phyloP scores from a whole-genome alignment of 352 stramenopile species.

The Pseudoperonospora humuli region DNA sequence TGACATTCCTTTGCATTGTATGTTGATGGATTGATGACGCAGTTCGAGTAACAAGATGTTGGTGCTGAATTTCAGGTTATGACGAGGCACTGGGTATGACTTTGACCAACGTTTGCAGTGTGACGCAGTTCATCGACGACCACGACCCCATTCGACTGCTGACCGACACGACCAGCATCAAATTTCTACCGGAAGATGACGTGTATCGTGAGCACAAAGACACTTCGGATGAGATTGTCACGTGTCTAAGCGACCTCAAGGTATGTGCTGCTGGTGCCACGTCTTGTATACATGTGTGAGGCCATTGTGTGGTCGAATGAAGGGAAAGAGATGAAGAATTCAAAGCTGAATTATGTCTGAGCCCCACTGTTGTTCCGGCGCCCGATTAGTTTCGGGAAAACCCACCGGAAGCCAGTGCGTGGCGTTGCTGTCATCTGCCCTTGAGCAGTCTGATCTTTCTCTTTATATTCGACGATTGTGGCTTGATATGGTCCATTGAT shows the following conservation, averaged over 20 bases:
- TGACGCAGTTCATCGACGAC: conserved; percentile 80
- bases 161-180: conserved; percentile 91
- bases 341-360: conserved; percentile 77
- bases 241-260: conserved; percentile 89
- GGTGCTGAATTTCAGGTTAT: conserved; percentile 63
- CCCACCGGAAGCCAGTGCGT: conserved; percentile 82
- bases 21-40: no score
- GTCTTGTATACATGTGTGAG: neutral
- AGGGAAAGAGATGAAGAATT: conserved; percentile 59
- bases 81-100: conserved; percentile 84
- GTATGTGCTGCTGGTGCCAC: conserved; percentile 22
- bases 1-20: conserved; percentile 58
- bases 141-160: conserved; percentile 94
- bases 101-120: conserved; percentile 76
- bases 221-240: conserved; percentile 78
- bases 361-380: conserved; percentile 80
- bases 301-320: neutral
- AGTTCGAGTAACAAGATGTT: conserved; percentile 1
- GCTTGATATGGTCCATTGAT: neutral
- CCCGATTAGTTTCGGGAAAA: conserved; percentile 88
- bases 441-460: conserved; percentile 74
- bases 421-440: conserved; percentile 50
- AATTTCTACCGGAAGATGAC: conserved; percentile 79
- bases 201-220: conserved; percentile 72
- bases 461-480: neutral